A percentile compares a stretch with the other conserved stretches of the same genome.
Conservation (phyloP, 83 land plant species). For the Thuja plicata region DNA sequence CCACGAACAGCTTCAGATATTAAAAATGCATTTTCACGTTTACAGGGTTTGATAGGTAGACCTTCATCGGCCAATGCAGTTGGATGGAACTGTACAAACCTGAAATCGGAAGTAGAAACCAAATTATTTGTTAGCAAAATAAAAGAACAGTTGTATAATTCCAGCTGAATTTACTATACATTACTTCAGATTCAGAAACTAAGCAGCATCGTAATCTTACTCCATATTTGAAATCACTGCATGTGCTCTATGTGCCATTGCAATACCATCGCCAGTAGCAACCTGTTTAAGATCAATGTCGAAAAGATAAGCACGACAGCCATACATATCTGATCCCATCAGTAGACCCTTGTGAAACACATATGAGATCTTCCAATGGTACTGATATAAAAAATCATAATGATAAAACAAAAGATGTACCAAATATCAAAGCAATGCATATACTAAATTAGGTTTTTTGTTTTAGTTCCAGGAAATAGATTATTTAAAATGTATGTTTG, state of each 20-base stretch:
- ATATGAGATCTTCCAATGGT: background rate
- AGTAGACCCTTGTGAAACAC: background rate
- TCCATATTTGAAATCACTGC: constrained; percentile 99
- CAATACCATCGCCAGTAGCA: constrained; percentile 98
- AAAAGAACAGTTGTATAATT: background rate
- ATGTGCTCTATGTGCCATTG: constrained; percentile 96
- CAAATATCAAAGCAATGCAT: background rate
- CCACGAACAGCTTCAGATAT: constrained; percentile 98
- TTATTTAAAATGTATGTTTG: background rate
- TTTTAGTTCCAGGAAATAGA: background rate
- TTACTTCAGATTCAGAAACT: background rate
- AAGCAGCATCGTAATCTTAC: constrained; percentile 38
- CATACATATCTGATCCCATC: background rate
- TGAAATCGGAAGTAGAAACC: constrained; percentile 18
- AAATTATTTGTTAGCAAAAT: constrained; percentile 9
- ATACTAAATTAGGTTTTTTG: background rate
- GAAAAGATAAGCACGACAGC: background rate
- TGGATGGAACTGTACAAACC: constrained; percentile 99
- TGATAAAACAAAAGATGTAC: background rate
- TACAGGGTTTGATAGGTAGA: constrained; percentile 66
- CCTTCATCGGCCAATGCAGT: constrained; percentile 99
- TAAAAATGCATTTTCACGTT: constrained; percentile 93
- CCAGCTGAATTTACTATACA: background rate
- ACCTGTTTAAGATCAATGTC: constrained; percentile 40
- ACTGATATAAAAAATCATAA: background rate